Conservation (phyloP, 495 filamentous ascomycete genomes). For the Evansstolkia leycettana region DNA sequence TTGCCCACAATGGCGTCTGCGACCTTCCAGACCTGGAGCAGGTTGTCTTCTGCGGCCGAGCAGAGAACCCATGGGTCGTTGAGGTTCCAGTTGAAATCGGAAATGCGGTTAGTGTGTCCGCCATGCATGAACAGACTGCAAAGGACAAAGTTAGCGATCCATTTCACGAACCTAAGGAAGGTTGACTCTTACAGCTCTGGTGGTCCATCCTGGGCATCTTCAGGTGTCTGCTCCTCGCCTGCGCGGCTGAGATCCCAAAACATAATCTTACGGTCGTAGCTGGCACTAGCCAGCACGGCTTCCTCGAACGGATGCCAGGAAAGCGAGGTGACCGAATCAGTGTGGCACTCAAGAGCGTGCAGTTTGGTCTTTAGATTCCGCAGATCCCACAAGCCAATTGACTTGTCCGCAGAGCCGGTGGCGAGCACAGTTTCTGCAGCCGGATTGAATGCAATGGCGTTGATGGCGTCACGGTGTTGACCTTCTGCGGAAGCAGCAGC, state of each 20-base stretch:
- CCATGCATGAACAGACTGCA: constrained; percentile 92
- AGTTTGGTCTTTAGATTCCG: constrained; percentile 77
- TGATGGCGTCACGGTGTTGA: constrained; percentile 82
- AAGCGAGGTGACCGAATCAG: constrained; percentile 77
- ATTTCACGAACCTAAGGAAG: constrained; percentile 1
- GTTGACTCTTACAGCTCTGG: constrained; percentile 69
- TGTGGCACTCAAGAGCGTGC: constrained; percentile 75
- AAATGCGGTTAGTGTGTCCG: constrained; percentile 90
- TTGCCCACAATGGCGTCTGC: constrained; percentile 77
- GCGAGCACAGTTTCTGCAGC: constrained; percentile 75
- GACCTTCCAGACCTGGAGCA: constrained; percentile 96
- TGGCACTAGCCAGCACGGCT: constrained; percentile 75
- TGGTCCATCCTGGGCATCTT: constrained; percentile 92
- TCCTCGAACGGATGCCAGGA: constrained; percentile 89
- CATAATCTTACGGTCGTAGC: constrained; percentile 84
- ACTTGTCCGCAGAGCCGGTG: constrained; percentile 88
- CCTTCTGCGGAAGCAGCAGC: constrained; percentile 53
- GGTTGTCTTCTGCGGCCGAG: constrained; percentile 91
- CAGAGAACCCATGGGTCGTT: constrained; percentile 93
- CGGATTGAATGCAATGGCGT: constrained; percentile 87
- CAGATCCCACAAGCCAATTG: constrained; percentile 90
- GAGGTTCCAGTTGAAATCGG: constrained; percentile 94
- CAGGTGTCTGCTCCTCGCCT: constrained; percentile 87
- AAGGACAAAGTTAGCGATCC: constrained; percentile 4
- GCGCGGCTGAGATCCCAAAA: constrained; percentile 91